These are phyloP conservation scores for Bisporella sp. DNA, from an alignment of 2,329 filamentous ascomycete genomes.

Conservation along the genomic window DNA sequence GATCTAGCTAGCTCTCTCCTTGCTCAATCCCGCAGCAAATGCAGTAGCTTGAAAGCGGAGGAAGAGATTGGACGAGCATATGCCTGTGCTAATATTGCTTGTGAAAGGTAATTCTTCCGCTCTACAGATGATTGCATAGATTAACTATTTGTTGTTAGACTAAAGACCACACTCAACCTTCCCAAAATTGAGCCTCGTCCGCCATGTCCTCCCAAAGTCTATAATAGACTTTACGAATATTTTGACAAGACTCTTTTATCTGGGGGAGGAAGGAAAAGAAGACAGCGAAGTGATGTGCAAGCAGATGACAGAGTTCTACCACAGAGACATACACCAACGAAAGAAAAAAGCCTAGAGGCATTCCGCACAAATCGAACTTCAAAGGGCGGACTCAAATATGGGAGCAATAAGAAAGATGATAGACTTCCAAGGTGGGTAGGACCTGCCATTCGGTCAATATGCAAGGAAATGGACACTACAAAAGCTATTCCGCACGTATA, in stretches of 20 bases:
- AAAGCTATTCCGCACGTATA: conserved; percentile 65
- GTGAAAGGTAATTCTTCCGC: conserved; percentile 55
- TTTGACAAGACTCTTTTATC: conserved; percentile 64
- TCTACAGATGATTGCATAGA: neutral
- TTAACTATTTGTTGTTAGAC: conserved; percentile 38
- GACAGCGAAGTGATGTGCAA: neutral
- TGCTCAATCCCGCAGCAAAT: conserved; percentile 72
- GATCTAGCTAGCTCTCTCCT: conserved; percentile 67
- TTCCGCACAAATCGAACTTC: conserved; percentile 22
- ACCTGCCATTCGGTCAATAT: conserved; percentile 59
- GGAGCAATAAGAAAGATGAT: conserved; percentile 13
- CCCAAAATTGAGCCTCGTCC: conserved; percentile 70
- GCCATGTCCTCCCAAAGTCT: conserved; percentile 71
- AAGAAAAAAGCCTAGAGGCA: conserved; percentile 36
- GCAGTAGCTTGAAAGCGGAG: conserved; percentile 71
- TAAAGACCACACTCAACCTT: conserved; percentile 70
- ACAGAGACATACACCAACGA: conserved; percentile 36
- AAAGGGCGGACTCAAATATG: conserved; percentile 17
- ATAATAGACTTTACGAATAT: conserved; percentile 77
- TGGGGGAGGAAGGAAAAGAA: conserved; percentile 22
- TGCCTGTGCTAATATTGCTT: conserved; percentile 83
- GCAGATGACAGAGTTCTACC: conserved; percentile 9
- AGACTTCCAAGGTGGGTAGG: conserved; percentile 59
- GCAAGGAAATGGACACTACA: conserved; percentile 52
- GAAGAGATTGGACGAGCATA: conserved; percentile 84